A percentile compares a stretch with the other conserved stretches of the same genome.
Conservation (phyloP, 176 grass and related monocot genomes). For the Stipa capillata region DNA sequence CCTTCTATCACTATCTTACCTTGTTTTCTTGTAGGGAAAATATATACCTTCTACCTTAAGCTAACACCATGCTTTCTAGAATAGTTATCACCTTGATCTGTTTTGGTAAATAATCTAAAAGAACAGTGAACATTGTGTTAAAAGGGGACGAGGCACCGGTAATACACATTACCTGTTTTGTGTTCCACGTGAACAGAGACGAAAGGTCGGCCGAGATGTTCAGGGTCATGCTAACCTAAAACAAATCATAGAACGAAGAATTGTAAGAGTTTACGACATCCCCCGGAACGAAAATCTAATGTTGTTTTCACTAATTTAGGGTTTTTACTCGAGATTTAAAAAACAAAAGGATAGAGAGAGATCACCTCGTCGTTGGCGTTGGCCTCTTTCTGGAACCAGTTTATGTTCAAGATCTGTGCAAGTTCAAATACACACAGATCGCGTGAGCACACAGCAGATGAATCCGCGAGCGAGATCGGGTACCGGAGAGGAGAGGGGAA, state of each 20-base stretch:
- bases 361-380: constrained; percentile 93
- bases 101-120: not conserved
- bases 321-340: too few species aligned
- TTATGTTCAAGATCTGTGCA: constrained; percentile 79
- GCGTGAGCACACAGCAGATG: not conserved
- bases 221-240: constrained; percentile 89
- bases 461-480: too few species aligned
- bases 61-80: not conserved
- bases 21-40: not conserved
- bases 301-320: not conserved
- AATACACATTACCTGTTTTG: constrained; percentile 71
- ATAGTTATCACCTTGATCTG: not conserved
- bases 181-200: constrained; percentile 97
- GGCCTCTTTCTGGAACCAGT: constrained; percentile 98
- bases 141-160: not conserved
- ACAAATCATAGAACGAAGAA: not conserved
- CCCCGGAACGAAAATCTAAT: not conserved
- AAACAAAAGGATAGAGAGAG: not conserved
- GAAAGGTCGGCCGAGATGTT: constrained; percentile 94
- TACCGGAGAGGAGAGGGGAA: too few species aligned
- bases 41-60: not conserved
- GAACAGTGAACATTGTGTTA: not conserved
- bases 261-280: not conserved
- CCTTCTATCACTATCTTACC: not conserved
- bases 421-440: not conserved